phyloP scores from a whole-genome alignment of 352 stramenopile species.

The Phytophthora fragariae region DNA sequence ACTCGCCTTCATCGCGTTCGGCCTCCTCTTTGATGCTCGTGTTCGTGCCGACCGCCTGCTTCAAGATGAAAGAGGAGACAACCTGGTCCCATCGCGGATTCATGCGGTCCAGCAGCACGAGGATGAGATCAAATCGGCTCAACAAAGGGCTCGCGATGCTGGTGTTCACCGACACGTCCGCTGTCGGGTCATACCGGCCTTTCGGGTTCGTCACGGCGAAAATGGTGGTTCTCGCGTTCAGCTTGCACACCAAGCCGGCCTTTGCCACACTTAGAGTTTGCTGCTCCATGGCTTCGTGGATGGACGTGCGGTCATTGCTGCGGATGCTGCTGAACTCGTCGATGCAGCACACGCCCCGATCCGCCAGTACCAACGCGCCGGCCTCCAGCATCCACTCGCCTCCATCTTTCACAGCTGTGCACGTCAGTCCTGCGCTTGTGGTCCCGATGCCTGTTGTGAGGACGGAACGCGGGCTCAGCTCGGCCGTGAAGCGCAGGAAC shows the following conservation, averaged over 20 bases:
- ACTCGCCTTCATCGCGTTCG: constrained; percentile 26
- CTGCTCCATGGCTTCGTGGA: constrained; percentile 99
- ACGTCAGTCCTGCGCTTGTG: constrained; percentile 96
- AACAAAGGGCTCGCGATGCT: constrained; percentile 95
- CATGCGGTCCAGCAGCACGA: constrained; percentile 94
- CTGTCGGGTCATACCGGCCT: constrained; percentile 86
- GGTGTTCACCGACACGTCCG: constrained; percentile 95
- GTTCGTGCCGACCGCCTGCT: constrained; percentile 69
- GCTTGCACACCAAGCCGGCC: constrained; percentile 96
- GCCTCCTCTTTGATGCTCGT: constrained; percentile 41
- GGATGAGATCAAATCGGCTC: constrained; percentile 98
- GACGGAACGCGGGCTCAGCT: constrained; percentile 94
- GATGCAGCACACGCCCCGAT: constrained; percentile 96
- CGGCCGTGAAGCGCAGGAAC: constrained; percentile 96
- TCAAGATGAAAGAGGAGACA: constrained; percentile 96
- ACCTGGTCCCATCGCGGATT: constrained; percentile 92
- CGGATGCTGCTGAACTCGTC: constrained; percentile 98
- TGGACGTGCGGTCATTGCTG: constrained; percentile 93
- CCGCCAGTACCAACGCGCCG: constrained; percentile 93
- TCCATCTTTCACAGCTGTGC: constrained; percentile 95
- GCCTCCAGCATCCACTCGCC: constrained; percentile 97
- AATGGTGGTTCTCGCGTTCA: constrained; percentile 95
- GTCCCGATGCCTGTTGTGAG: constrained; percentile 97
- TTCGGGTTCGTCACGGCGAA: constrained; percentile 97
- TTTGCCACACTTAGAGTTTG: constrained; percentile 98